These are phyloP conservation scores for Xylaria grammica DNA, from an alignment of 495 filamentous ascomycete genomes.

Conservation along the genomic window DNA sequence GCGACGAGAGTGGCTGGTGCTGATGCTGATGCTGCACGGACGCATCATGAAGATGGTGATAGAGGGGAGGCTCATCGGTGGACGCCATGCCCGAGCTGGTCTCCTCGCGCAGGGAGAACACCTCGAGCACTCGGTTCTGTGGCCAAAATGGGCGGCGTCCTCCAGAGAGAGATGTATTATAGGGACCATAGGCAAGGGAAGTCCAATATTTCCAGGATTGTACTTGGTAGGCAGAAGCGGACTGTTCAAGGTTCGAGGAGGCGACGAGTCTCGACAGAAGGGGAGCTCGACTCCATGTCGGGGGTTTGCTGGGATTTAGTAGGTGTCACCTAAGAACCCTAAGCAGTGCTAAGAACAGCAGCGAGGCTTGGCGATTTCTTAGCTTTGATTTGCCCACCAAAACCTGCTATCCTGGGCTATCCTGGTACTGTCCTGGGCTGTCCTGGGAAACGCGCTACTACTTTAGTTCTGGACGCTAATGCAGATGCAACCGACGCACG, in stretches of 20 bases:
- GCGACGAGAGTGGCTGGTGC: neutral
- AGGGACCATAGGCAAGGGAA: neutral
- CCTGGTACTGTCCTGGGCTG: neutral
- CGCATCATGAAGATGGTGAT: constrained; percentile 3
- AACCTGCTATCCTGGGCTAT: constrained; percentile 10
- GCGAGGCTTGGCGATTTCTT: constrained; percentile 12
- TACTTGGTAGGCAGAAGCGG: neutral
- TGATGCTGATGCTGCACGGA: neutral
- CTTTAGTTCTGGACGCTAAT: constrained; percentile 13
- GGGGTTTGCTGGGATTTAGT: constrained; percentile 18
- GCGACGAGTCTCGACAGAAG: constrained; percentile 3
- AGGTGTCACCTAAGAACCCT: constrained; percentile 1
- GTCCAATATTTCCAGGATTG: neutral
- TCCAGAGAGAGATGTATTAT: neutral
- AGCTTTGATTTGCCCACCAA: constrained; percentile 13
- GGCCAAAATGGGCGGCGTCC: constrained; percentile 5
- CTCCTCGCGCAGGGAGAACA: constrained; percentile 13
- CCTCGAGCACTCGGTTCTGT: constrained; percentile 14
- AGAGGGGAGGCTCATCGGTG: constrained; percentile 8
- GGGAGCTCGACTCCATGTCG: constrained; percentile 5
- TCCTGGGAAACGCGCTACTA: constrained; percentile 3
- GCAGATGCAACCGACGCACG: constrained; percentile 19
- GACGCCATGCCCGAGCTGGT: constrained; percentile 20
- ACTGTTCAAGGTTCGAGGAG: neutral
- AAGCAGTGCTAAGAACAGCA: constrained; percentile 1